Evolutionary conservation across 2,329 filamentous ascomycete species (phyloP), one percentile per base, ranked within the genome.

Genomic region (Aureobasidium melanogenum): DNA sequence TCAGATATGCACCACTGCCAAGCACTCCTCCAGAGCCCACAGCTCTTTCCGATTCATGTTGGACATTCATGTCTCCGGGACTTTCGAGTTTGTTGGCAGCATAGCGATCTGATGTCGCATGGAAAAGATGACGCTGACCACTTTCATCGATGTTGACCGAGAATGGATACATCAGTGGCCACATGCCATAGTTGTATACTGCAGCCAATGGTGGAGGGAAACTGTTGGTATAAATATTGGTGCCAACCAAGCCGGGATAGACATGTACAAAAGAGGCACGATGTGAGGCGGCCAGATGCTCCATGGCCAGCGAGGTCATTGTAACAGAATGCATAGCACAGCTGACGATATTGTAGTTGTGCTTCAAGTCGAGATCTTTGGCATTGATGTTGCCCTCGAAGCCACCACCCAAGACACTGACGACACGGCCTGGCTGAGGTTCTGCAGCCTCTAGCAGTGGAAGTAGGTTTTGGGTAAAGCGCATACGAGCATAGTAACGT

Each of bases 381-480:
- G 51, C 54, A 19, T 63, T 28, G 39, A 72, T 66, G 26, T 47
- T 59, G 28, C 70, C 50, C 19, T 54, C 69, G 57, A 69, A 68
- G 12, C 63, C 64, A 26, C 63, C 70, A 6, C 54, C 60, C 41
- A 68, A 63, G 22, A 69, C 64, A 50, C 62, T 67, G 46, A 72
- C 63, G 26, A 71, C 67, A 26, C 67, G 67, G 38, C 68, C 67
- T 8, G 67, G 62, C n/a, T 41, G 32, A 10, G 46, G 44, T 4
- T 64, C 59, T 19, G 56, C 26, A 24, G 44, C 36, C 15, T 65
- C 63, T 5, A 76, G 66, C 2, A 75, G 67, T 1, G 74, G 73
- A 0, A 72, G 65, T 10, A 77, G 69, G 30, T 73, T 72, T n/a
- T 68, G 59, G 14, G 70, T 68, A 63, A 77, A 76, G 19, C 74